Conservation (phyloP, 257 asterid genomes). For the Verbena officinalis region DNA sequence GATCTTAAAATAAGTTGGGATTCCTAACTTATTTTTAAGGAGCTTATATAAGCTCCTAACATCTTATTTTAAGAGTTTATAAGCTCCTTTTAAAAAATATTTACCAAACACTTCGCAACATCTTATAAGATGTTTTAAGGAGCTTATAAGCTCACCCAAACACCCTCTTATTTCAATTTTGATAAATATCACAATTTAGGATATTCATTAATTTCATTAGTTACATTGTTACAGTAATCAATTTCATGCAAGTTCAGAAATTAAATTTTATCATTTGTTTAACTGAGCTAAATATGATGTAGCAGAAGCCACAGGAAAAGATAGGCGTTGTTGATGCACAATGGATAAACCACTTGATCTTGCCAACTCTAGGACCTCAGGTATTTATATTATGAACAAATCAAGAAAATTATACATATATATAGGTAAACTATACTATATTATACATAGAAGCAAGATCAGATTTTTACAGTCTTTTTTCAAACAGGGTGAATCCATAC, state of each 20-base stretch:
- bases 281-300: not conserved
- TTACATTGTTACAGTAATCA: too few relatives aligned
- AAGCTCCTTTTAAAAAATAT: too few relatives aligned
- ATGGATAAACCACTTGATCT: slow-evolving; percentile 45
- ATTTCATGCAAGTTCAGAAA: not conserved
- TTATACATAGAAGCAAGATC: too few relatives aligned
- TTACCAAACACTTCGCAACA: too few relatives aligned
- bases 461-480: not conserved
- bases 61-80: too few relatives aligned
- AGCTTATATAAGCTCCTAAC: too few relatives aligned
- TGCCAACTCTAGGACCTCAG: slow-evolving; percentile 48
- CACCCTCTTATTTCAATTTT: not conserved
- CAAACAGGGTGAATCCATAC: slow-evolving; percentile 23
- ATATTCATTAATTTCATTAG: not conserved
- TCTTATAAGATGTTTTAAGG: too few relatives aligned
- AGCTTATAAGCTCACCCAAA: too few relatives aligned
- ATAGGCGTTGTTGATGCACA: slow-evolving; percentile 63
- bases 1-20: too few relatives aligned
- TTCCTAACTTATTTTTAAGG: too few relatives aligned
- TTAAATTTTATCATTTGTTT: not conserved
- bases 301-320: slow-evolving; percentile 42
- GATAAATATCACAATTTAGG: not conserved
- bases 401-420: not conserved
- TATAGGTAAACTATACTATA: not conserved
- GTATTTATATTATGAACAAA: slow-evolving; percentile 17